A percentile compares a stretch with the other conserved stretches of the same genome.
Evolutionary conservation across 169 alveolate genomes (phyloP).

Genomic region (Eimeria tenella): DNA sequence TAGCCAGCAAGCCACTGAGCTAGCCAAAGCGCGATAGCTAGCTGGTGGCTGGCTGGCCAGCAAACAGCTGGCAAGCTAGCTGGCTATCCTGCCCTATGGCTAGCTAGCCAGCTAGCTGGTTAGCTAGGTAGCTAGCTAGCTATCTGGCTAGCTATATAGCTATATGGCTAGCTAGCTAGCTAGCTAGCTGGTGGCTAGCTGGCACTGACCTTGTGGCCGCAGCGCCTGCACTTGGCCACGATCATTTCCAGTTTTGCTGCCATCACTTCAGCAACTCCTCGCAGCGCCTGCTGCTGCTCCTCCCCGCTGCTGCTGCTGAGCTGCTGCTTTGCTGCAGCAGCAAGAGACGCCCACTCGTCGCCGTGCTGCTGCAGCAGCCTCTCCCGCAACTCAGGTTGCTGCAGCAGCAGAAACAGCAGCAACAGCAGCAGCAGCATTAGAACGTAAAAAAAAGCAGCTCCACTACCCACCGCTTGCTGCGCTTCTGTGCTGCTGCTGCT

Average conservation of each 20-base stretch:
- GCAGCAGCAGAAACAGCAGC: neutral
- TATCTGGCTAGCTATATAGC: too few species aligned
- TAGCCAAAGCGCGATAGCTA: too few species aligned
- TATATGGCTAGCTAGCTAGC: too few species aligned
- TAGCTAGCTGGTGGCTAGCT: too few species aligned
- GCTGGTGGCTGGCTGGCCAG: neutral
- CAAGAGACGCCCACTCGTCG: constrained; percentile 21
- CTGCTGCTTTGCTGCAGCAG: constrained; percentile 1
- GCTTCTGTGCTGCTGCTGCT: neutral
- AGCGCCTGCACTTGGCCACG: constrained; percentile 26
- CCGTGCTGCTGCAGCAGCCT: constrained; percentile 29
- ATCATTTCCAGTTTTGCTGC: neutral
- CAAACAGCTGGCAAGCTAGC: neutral
- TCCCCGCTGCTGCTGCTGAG: constrained; percentile 3
- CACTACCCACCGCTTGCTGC: neutral
- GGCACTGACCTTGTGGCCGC: constrained; percentile 28
- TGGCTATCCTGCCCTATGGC: too few species aligned
- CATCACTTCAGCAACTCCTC: neutral
- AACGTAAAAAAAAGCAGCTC: neutral
- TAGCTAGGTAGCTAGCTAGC: too few species aligned
- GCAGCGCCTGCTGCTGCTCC: constrained; percentile 32
- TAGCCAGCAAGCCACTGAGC: too few species aligned
- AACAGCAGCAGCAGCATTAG: neutral
- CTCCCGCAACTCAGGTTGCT: constrained; percentile 23
- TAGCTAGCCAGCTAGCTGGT: too few species aligned